Conservation (phyloP, 306 rosid species). For the Vicia villosa region DNA sequence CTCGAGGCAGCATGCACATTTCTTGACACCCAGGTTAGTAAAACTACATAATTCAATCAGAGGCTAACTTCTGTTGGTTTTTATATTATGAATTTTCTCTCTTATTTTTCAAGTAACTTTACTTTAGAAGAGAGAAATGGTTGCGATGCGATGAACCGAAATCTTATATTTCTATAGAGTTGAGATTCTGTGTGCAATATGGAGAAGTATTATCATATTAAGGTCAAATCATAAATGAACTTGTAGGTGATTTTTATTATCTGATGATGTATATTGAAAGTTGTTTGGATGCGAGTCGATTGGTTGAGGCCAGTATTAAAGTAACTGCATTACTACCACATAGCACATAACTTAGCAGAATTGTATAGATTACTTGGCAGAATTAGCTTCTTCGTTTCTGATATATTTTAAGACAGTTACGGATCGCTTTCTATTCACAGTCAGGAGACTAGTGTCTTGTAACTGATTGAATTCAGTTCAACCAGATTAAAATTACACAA, state of each 20-base stretch:
- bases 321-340: background rate
- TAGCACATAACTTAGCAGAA: background rate
- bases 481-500: background rate
- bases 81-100: conserved; percentile 15
- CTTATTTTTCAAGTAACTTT: conserved; percentile 3
- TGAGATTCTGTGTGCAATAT: conserved; percentile 12
- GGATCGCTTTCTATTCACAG: background rate
- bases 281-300: conserved; percentile 19
- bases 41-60: conserved; percentile 28
- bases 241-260: conserved; percentile 6
- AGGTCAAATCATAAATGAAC: conserved; percentile 22
- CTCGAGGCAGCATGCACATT: conserved; percentile 95
- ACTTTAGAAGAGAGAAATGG: conserved; percentile 11
- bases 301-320: background rate
- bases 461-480: background rate
- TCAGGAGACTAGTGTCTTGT: background rate
- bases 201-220: conserved; percentile 16
- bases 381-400: conserved; percentile 4
- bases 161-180: conserved; percentile 7
- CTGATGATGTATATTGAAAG: background rate
- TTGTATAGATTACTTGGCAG: background rate
- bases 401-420: background rate
- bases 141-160: conserved; percentile 22
- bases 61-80: conserved; percentile 23
- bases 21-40: conserved; percentile 95